Evolutionary conservation across 768 basidiomycete genomes (phyloP).

Genomic region (Butyriboletus loyo): DNA sequence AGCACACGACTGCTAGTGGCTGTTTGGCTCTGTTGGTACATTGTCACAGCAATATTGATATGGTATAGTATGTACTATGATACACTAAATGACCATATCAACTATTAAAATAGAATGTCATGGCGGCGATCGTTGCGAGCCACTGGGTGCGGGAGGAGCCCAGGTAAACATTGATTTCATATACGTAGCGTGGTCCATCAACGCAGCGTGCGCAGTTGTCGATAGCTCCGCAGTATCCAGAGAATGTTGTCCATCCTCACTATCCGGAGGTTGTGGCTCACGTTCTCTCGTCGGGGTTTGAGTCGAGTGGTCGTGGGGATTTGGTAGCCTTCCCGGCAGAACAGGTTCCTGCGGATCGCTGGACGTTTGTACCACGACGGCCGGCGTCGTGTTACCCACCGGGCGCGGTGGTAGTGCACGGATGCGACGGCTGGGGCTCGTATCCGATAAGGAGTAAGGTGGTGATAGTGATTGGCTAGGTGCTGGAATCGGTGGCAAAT

Average conservation of each 20-base stretch:
- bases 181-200: slow-evolving; percentile 30
- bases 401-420: slow-evolving; percentile 33
- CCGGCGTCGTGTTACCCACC: not conserved
- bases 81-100: not conserved
- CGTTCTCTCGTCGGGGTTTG: not conserved
- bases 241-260: slow-evolving; percentile 20
- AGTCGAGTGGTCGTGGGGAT: not conserved
- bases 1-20: not conserved
- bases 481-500: slow-evolving; percentile 7
- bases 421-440: slow-evolving; percentile 15
- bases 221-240: slow-evolving; percentile 22
- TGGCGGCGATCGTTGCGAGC: slow-evolving; percentile 1
- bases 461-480: slow-evolving; percentile 5
- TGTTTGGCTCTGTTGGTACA: slow-evolving; percentile 34
- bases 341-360: not conserved
- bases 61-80: not conserved
- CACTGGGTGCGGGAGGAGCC: slow-evolving; percentile 4
- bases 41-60: too few species aligned
- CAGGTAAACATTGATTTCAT: slow-evolving; percentile 20
- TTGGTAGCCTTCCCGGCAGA: not conserved
- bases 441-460: slow-evolving; percentile 7
- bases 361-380: not conserved
- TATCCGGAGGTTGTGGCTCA: slow-evolving; percentile 1
- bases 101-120: slow-evolving; percentile 1
- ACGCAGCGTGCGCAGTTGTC: slow-evolving; percentile 25